Conservation (phyloP, 2,329 filamentous ascomycete species). For the Ophiostoma perfectum region DNA sequence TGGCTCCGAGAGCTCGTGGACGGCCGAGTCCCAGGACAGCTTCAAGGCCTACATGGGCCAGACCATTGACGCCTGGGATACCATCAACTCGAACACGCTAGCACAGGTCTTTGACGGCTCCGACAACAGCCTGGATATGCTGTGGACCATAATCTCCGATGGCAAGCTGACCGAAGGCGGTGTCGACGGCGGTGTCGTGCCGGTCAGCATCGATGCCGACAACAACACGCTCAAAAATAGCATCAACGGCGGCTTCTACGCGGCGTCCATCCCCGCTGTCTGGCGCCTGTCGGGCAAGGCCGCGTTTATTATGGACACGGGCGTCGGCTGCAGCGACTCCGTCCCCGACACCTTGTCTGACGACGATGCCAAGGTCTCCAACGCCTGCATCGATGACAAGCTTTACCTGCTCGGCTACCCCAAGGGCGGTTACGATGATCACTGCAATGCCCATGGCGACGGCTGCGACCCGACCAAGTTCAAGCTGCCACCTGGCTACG, state of each 20-base stretch:
- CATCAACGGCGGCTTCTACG: background rate
- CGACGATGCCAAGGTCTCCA: background rate
- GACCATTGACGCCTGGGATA: background rate
- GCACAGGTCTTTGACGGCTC: background rate
- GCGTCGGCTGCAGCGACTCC: background rate
- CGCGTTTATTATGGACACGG: background rate
- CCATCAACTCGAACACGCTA: background rate
- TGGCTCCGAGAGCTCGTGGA: background rate
- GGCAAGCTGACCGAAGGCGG: background rate
- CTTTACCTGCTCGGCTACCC: background rate
- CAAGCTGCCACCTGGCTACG: too few relatives aligned
- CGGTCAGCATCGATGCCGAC: too few relatives aligned
- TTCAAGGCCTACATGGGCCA: background rate
- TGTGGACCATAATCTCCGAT: background rate
- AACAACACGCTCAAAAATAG: background rate
- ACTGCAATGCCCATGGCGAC: background rate
- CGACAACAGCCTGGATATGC: background rate
- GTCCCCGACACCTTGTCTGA: background rate
- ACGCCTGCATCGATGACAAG: background rate
- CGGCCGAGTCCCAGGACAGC: background rate
- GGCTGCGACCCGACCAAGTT: too few relatives aligned
- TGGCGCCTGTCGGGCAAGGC: background rate
- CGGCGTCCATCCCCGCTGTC: background rate
- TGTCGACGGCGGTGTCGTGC: background rate
- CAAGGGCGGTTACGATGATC: background rate